phyloP scores from a whole-genome alignment of 192 early-diverging fungal species.

The Phlyctochytrium bullatum region DNA sequence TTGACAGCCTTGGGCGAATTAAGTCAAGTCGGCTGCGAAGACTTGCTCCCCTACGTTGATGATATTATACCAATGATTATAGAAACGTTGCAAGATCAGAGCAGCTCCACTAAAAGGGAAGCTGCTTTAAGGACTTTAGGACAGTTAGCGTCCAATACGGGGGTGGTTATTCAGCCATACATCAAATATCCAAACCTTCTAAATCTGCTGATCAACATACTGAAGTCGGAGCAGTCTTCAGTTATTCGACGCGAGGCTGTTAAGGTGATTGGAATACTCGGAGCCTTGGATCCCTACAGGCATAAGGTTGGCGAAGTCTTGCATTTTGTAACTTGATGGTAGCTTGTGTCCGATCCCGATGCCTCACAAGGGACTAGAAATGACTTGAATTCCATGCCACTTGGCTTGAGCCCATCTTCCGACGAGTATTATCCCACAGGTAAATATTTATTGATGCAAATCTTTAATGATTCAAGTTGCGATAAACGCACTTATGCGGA shows the following conservation, averaged over 20 bases:
- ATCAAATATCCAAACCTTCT: slow-evolving; percentile 83
- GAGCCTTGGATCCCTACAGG: slow-evolving; percentile 90
- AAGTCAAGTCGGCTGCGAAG: slow-evolving; percentile 78
- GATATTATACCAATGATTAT: slow-evolving; percentile 82
- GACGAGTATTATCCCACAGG: slow-evolving; percentile 85
- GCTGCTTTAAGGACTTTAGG: slow-evolving; percentile 85
- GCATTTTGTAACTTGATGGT: slow-evolving; percentile 3
- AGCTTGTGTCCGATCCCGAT: slow-evolving; percentile 43
- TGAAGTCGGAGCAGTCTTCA: slow-evolving; percentile 76
- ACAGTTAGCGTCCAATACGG: slow-evolving; percentile 80
- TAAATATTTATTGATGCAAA: slow-evolving; percentile 69
- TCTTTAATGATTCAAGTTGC: slow-evolving; percentile 88
- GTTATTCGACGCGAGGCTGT: slow-evolving; percentile 80
- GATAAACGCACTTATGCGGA: slow-evolving; percentile 82
- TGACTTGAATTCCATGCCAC: slow-evolving; percentile 39
- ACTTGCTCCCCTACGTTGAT: slow-evolving; percentile 76
- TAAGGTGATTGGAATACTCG: slow-evolving; percentile 89
- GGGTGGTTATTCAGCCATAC: slow-evolving; percentile 87
- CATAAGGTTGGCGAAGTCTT: slow-evolving; percentile 44
- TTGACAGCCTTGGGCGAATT: slow-evolving; percentile 81
- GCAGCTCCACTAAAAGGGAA: slow-evolving; percentile 76
- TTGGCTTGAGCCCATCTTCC: slow-evolving; percentile 71
- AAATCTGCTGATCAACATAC: slow-evolving; percentile 69
- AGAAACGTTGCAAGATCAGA: slow-evolving; percentile 85
- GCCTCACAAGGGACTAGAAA: slow-evolving; percentile 17